Conservation (phyloP, 2,329 filamentous ascomycete genomes). For the Verticillium dahliae region DNA sequence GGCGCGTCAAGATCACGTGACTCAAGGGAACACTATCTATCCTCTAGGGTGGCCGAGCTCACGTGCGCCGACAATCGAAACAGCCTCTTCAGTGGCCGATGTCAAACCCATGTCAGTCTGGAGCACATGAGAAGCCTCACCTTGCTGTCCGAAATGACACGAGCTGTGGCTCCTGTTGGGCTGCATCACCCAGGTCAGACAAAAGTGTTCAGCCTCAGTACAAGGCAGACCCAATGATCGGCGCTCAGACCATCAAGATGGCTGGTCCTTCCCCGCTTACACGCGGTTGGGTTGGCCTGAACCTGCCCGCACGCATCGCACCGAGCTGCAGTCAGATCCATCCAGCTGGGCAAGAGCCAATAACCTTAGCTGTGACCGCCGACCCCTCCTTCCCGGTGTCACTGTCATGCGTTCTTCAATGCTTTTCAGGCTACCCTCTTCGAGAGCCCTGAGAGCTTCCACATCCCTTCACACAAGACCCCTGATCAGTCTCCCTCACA, state of each 20-base stretch:
- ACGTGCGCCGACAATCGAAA: neutral
- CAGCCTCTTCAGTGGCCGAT: too few species aligned
- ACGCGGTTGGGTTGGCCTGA: neutral
- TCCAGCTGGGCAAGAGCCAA: slow-evolving; percentile 1
- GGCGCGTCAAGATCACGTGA: neutral
- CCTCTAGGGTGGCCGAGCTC: neutral
- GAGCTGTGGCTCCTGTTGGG: too few species aligned
- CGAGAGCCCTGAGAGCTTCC: slow-evolving; percentile 4
- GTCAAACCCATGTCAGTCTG: too few species aligned
- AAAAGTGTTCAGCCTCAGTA: too few species aligned
- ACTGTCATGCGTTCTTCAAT: slow-evolving; percentile 13
- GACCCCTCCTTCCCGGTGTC: neutral
- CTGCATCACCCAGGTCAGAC: too few species aligned
- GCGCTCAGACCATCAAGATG: neutral
- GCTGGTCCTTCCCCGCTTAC: neutral
- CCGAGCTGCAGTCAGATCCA: slow-evolving; percentile 1
- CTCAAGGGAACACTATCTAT: neutral
- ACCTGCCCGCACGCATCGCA: neutral
- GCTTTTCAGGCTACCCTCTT: slow-evolving; percentile 25
- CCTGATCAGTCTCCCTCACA: slow-evolving; percentile 3
- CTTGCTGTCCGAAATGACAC: too few species aligned
- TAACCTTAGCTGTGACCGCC: neutral
- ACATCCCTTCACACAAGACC: neutral
- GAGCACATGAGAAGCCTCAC: too few species aligned
- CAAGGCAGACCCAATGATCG: neutral